Conservation (phyloP, 2,329 filamentous ascomycete genomes). For the Berkeleyomyces basicola region DNA sequence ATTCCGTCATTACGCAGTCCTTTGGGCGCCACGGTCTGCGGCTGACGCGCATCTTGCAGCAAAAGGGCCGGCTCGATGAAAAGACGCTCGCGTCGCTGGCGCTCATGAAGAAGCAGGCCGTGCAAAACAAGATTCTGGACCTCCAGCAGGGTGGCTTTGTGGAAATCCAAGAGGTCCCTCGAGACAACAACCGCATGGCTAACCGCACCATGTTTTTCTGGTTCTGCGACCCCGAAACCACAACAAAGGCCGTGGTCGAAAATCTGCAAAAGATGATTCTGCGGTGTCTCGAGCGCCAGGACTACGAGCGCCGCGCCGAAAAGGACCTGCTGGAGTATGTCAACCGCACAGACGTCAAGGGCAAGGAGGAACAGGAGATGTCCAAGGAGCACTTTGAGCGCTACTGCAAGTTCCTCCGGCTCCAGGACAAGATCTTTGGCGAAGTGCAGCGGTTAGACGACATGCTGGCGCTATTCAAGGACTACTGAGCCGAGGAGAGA, state of each 20-base stretch:
- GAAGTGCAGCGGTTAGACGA: constrained; percentile 74
- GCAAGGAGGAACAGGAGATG: constrained; percentile 66
- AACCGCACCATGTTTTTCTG: constrained; percentile 80
- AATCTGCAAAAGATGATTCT: constrained; percentile 83
- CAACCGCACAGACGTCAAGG: constrained; percentile 71
- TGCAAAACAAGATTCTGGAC: constrained; percentile 67
- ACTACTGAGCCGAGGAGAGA: constrained; percentile 37
- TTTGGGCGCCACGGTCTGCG: constrained; percentile 65
- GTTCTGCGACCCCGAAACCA: constrained; percentile 69
- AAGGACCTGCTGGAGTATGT: constrained; percentile 63
- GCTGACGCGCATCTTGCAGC: constrained; percentile 67
- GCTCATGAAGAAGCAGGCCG: constrained; percentile 69
- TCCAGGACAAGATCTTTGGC: constrained; percentile 57
- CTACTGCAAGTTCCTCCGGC: constrained; percentile 40
- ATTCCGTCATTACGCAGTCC: constrained; percentile 61
- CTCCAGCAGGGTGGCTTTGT: constrained; percentile 78
- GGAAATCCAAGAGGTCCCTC: constrained; percentile 86
- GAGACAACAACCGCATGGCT: constrained; percentile 66
- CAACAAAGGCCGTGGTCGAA: constrained; percentile 54
- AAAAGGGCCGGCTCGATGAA: constrained; percentile 88
- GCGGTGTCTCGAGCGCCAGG: constrained; percentile 63
- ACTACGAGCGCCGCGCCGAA: constrained; percentile 56
- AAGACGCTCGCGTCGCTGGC: constrained; percentile 68
- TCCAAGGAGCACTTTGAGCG: constrained; percentile 54
- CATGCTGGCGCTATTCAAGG: constrained; percentile 64